These are phyloP conservation scores for Arachnopeziza araneosa DNA, from an alignment of 2,329 filamentous ascomycete species.

Conservation along the genomic window DNA sequence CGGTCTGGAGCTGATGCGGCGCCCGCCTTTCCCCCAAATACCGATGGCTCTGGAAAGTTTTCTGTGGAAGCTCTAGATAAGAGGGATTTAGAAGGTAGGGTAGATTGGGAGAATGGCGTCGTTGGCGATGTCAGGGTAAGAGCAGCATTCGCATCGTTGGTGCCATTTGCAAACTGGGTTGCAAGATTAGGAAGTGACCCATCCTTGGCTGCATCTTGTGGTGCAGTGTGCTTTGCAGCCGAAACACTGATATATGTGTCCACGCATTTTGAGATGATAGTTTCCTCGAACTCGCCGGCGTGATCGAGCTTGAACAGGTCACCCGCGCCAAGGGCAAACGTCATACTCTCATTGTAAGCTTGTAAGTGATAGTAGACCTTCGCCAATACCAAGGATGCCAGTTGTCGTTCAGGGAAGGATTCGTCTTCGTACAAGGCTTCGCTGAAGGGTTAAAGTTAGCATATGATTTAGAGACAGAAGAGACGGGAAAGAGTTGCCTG, in stretches of 20 bases:
- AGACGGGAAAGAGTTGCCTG: not conserved
- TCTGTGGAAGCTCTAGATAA: conserved; percentile 74
- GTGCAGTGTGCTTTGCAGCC: conserved; percentile 48
- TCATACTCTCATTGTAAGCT: conserved; percentile 99
- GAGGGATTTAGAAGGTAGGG: conserved; percentile 87
- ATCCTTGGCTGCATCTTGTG: conserved; percentile 44
- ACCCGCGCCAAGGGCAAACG: conserved; percentile 89
- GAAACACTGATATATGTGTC: conserved; percentile 92
- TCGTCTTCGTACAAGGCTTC: conserved; percentile 98
- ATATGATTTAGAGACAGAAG: not conserved
- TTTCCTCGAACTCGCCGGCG: conserved; percentile 95
- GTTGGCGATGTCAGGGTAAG: conserved; percentile 73
- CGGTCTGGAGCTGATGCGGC: conserved; percentile 49
- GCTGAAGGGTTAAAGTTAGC: conserved; percentile 43
- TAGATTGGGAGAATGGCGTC: conserved; percentile 91
- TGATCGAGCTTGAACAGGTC: conserved; percentile 91
- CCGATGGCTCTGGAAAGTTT: conserved; percentile 49
- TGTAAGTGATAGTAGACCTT: conserved; percentile 99
- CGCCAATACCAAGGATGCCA: conserved; percentile 88
- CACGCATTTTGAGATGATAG: conserved; percentile 96
- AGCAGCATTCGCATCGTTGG: conserved; percentile 57
- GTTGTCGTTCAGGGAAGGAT: conserved; percentile 84
- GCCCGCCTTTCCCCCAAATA: conserved; percentile 29
- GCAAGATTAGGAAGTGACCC: conserved; percentile 51
- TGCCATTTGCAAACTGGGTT: conserved; percentile 68